Conservation (phyloP, 139 green algal species). For the Edaphochlamys debaryana region DNA sequence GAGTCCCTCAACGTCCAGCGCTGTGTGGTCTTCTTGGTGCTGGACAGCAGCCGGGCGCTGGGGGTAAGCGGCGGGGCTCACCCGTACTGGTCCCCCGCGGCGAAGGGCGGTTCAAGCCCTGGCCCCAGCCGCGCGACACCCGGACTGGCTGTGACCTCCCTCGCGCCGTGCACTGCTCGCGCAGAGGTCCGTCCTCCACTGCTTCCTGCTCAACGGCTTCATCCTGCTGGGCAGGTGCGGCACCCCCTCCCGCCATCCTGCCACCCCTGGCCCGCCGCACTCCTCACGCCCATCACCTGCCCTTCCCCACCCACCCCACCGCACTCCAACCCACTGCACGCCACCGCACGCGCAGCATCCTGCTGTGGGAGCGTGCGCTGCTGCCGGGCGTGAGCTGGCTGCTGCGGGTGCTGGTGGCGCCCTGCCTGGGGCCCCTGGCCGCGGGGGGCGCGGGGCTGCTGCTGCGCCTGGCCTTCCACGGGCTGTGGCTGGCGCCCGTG, state of each 20-base stretch:
- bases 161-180: too few species aligned
- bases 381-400: constrained; percentile 53
- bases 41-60: constrained; percentile 30
- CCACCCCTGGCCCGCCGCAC: too few species aligned
- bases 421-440: constrained; percentile 1
- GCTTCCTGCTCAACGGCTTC: constrained; percentile 69
- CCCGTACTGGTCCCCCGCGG: too few species aligned
- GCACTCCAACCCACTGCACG: neutral
- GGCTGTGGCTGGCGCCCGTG: constrained; percentile 80
- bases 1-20: constrained; percentile 45
- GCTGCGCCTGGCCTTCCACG: constrained; percentile 52
- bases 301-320: neutral
- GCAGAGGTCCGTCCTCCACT: constrained; percentile 63
- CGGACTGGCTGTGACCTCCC: too few species aligned
- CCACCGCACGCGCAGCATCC: constrained; percentile 52
- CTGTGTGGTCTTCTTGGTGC: constrained; percentile 43
- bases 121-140: too few species aligned
- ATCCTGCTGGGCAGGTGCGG: constrained; percentile 76
- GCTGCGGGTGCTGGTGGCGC: constrained; percentile 48
- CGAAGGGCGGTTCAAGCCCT: too few species aligned
- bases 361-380: constrained; percentile 55
- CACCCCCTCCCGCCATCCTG: too few species aligned
- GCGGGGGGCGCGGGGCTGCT: neutral
- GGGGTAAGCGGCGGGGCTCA: too few species aligned
- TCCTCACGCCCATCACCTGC: too few species aligned